A percentile compares a stretch with the other conserved stretches of the same genome.
Conservation (phyloP, 352 stramenopile species). For the Globisporangium spiculum region DNA sequence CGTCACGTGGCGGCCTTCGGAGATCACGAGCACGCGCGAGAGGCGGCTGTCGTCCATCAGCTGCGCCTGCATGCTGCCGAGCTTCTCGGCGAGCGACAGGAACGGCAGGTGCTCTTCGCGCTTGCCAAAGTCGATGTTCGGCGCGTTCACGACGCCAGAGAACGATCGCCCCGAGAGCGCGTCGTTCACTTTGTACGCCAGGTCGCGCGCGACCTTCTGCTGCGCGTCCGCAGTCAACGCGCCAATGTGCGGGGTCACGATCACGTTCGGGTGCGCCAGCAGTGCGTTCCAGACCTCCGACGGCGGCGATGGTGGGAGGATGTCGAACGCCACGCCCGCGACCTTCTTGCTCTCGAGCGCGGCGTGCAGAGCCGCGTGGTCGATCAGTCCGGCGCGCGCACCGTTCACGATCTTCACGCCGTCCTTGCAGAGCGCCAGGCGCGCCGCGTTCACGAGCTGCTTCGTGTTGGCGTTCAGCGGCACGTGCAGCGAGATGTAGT, state of each 20-base stretch:
- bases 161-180: conserved; percentile 92
- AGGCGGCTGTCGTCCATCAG: conserved; percentile 74
- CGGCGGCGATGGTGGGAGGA: conserved; percentile 46
- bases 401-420: conserved; percentile 94
- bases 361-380: conserved; percentile 88
- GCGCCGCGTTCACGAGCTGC: conserved; percentile 84
- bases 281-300: conserved; percentile 68
- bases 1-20: conserved; percentile 77
- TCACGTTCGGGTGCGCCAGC: conserved; percentile 87
- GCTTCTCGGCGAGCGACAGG: conserved; percentile 89
- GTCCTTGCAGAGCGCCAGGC: conserved; percentile 88
- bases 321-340: conserved; percentile 70
- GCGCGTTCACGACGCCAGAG: conserved; percentile 94
- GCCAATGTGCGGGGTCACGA: conserved; percentile 94
- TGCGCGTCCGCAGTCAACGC: conserved; percentile 94
- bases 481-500: conserved; percentile 97
- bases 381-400: conserved; percentile 92
- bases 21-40: conserved; percentile 69
- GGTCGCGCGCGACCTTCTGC: conserved; percentile 88
- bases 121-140: conserved; percentile 88
- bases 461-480: conserved; percentile 94
- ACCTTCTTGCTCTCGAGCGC: conserved; percentile 85
- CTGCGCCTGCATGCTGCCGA: conserved; percentile 86
- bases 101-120: conserved; percentile 81
- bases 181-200: conserved; percentile 90